Evolutionary conservation across 108 stramenopile species (phyloP), one percentile per base, ranked within the genome.

Genomic region (Aurantiochytrium sp.): DNA sequence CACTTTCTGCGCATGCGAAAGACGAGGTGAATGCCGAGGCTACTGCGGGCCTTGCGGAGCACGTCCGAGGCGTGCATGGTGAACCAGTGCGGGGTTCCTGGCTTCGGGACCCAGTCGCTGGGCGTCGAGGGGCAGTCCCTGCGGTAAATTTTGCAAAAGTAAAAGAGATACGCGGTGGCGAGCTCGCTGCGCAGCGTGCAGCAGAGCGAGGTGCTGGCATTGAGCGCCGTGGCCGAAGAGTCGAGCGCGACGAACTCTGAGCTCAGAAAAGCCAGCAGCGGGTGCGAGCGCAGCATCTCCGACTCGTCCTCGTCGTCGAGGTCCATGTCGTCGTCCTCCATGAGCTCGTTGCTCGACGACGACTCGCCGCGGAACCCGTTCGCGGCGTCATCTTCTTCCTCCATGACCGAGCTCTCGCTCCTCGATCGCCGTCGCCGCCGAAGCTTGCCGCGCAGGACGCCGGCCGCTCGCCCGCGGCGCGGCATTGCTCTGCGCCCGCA

Each of bases 311-410:
- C 59, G 59, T 34, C 34, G 59, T 65, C 59, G 32, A 65, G 8
- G 22, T 65, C 59, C 59, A 65, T 65, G 59, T 65, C 59, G 34
- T 65, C 59, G 34, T 65, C 59, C 34, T 65, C 59, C 59, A 65
- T 65, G 34, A 8, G 59, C 59, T 65, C 59, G 32, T 65, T 34
- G 59, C 59, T 52, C 50, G 50, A 52, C 50, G 50, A 52, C 50
- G 50, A 52, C 50, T 52, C 50, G 50, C 17, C 50, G 50, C 50
- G 8, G 50, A 1, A 8, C 0, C 0, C 50, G 3, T 52, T 52
- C 50, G 50, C 50, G 50, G 8, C 50, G 50, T 52, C 50, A 8
- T 52, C 50, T 17, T 52, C 50, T 17, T 52, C 15, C 50, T 15
- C 17, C 50, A 52, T 52, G 15, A 8, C 50, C 15, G 50, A 17